Base-by-base conservation (phyloP, 1,284 basidiomycete species). In the Stygiomarasmius scandens region DNA sequence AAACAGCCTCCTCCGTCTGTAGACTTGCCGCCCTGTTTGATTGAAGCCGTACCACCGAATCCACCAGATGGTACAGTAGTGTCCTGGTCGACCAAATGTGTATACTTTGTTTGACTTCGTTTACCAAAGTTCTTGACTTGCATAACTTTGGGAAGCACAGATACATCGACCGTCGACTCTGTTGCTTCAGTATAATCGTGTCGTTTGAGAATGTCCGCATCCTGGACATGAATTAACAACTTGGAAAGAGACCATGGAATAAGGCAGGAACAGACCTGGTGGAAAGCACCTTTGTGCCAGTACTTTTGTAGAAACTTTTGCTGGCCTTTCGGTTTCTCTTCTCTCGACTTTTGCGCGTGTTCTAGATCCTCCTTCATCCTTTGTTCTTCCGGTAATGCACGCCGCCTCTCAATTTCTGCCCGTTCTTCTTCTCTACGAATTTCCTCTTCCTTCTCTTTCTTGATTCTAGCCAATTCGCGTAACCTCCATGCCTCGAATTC, bases 261-360 rank as follows among this genome's bases (percentile, higher is more conserved):
- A 50, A 45, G 16, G 43, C 36, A 8, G 34, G 32, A 45, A 71
- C 78, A 23, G 59, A 90, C 93, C 82, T 93, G 93, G 74, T 97
- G 95, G 81, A 99, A 99, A 58, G 95, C 96, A 67, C 97, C 97
- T 76, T 98, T 98, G 79, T 99, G 97, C 86, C 95, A 98, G 72
- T 98, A 99, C 75, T 97, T 98, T 72, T 99, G 95, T 66, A 98
- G 74, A 77, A 99, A 98, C 66, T 88, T 92, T 71, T 95, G 92
- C 61, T 92, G 81, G 2, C 93, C 94, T 66, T 94, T 90, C 1
- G 90, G 87, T 73, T 96, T 95, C 54, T 90, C 89, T 55, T 88
- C 87, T 54, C 96, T 80, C 41, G 84, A 79, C 69, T 90, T 85
- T 61, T 93, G 82, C 2, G 95, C 96, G 47, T 81, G 85, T 71